Percentiles rank a stretch among this genome's conserved stretches.
These are phyloP conservation scores for Leucaena leucocephala DNA, from an alignment of 306 rosid species.

Conservation along the genomic window DNA sequence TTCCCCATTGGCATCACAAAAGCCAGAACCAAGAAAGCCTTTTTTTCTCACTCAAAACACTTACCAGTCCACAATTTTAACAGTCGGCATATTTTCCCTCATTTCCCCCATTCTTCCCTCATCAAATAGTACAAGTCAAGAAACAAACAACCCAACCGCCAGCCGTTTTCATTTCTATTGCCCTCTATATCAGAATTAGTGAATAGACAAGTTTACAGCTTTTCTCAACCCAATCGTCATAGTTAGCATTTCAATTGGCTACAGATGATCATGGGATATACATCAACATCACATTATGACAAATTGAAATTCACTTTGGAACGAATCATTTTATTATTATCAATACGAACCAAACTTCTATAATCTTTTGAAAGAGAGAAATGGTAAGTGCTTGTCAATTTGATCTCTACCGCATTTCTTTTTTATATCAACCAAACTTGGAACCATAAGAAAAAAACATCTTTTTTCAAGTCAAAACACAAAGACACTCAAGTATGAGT, in stretches of 20 bases:
- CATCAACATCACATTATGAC: background rate
- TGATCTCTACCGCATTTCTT: background rate
- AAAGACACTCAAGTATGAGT: background rate
- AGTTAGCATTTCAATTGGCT: background rate
- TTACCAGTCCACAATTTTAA: constrained; percentile 3
- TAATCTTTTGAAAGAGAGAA: background rate
- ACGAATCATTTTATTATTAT: background rate
- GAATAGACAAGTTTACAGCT: background rate
- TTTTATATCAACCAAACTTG: background rate
- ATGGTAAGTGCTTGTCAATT: background rate
- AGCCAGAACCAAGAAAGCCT: background rate
- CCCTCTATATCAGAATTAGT: background rate
- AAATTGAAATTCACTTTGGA: background rate
- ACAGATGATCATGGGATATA: background rate
- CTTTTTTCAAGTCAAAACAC: background rate
- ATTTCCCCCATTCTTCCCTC: background rate
- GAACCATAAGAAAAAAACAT: background rate
- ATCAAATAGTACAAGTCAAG: background rate
- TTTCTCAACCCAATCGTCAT: background rate
- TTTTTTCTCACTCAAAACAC: background rate
- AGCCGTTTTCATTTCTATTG: background rate
- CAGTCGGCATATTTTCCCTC: background rate
- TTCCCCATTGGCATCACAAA: background rate
- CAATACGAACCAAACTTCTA: background rate
- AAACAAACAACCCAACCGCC: background rate